Evolutionary conservation across 306 rosid species (phyloP).

Genomic region (Vigna trinervia): DNA sequence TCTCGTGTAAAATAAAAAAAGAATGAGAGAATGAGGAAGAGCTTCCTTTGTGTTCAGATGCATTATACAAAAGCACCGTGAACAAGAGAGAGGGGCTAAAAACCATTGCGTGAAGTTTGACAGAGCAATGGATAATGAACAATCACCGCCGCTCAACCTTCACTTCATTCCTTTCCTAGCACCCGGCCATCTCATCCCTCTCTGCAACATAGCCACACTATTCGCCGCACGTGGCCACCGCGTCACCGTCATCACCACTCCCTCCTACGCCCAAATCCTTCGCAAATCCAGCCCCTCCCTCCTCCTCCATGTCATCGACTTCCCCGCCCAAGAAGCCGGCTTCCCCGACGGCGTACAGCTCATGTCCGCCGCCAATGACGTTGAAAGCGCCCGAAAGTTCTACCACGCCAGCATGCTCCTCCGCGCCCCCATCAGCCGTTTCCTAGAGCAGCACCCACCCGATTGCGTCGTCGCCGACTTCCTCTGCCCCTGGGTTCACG

Average conservation of each 20-base stretch:
- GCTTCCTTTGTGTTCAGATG: too few relatives aligned
- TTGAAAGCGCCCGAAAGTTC: neutral
- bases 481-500: conserved; percentile 40
- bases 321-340: conserved; percentile 42
- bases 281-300: conserved; percentile 2
- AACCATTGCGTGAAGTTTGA: too few relatives aligned
- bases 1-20: too few relatives aligned
- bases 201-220: conserved; percentile 47
- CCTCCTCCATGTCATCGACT: neutral
- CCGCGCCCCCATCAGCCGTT: neutral
- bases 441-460: conserved; percentile 41
- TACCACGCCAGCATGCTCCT: conserved; percentile 1
- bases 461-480: conserved; percentile 42
- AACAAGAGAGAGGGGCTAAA: too few relatives aligned
- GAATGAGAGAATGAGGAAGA: too few relatives aligned
- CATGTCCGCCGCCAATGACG: neutral
- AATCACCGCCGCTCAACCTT: conserved; percentile 28
- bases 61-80: too few relatives aligned
- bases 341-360: conserved; percentile 43
- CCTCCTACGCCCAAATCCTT: conserved; percentile 39
- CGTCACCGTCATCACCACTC: conserved; percentile 55
- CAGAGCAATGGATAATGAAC: neutral
- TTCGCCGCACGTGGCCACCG: conserved; percentile 47
- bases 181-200: conserved; percentile 46
- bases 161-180: conserved; percentile 47